These are phyloP conservation scores for Ochetophila trinervis DNA, from an alignment of 306 rosid species.

Conservation along the genomic window DNA sequence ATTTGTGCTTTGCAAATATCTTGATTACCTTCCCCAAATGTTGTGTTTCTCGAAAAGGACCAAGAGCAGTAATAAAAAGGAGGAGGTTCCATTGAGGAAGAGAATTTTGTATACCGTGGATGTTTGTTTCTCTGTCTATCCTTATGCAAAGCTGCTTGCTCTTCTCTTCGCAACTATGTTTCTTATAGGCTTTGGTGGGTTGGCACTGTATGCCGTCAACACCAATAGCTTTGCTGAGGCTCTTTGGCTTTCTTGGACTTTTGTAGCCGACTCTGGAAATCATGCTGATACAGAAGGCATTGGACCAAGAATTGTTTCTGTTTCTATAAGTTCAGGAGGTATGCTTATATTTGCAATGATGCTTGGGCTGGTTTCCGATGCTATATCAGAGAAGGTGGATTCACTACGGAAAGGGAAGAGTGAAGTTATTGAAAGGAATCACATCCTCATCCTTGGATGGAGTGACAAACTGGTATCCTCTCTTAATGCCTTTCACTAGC, in stretches of 20 bases:
- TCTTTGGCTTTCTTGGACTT: conserved; percentile 98
- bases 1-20: conserved; percentile 67
- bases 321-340: conserved; percentile 95
- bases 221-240: conserved; percentile 86
- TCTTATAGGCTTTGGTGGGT: conserved; percentile 89
- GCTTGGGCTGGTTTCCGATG: conserved; percentile 97
- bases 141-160: conserved; percentile 91
- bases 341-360: conserved; percentile 99
- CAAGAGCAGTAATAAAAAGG: conserved; percentile 44
- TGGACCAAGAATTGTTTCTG: conserved; percentile 95
- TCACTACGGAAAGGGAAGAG: conserved; percentile 95
- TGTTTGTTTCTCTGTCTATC: conserved; percentile 90
- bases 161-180: conserved; percentile 91
- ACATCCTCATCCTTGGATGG: conserved; percentile 98
- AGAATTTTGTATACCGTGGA: conserved; percentile 87
- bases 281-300: conserved; percentile 95
- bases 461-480: conserved; percentile 86
- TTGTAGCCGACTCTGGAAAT: conserved; percentile 93
- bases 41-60: conserved; percentile 50
- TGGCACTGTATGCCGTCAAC: conserved; percentile 89
- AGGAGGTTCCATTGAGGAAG: conserved; percentile 84
- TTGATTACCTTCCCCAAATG: conserved; percentile 65
- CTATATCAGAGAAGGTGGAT: conserved; percentile 96
- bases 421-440: conserved; percentile 93
- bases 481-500: conserved; percentile 11